These are phyloP conservation scores for Carnegiea gigantea DNA, from an alignment of 179 eudicot genomes.

Conservation along the genomic window DNA sequence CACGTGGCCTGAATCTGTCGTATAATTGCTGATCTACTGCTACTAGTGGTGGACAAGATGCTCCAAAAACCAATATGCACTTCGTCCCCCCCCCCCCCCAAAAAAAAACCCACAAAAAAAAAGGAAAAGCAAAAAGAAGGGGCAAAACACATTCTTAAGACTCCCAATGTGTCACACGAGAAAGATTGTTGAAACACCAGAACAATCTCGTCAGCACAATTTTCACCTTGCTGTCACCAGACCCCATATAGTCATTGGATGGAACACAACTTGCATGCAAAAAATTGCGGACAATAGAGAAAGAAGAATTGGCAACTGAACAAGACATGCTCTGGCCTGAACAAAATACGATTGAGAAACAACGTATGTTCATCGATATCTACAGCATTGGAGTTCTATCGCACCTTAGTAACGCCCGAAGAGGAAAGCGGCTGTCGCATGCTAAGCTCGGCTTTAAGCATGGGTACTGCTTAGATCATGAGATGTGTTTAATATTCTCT, in stretches of 20 bases:
- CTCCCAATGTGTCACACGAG: too few species aligned
- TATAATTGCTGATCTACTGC: too few species aligned
- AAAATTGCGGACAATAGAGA: neutral
- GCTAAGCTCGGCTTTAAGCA: slow-evolving; percentile 92
- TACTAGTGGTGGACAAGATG: too few species aligned
- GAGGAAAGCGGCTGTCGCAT: slow-evolving; percentile 86
- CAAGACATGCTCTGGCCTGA: neutral
- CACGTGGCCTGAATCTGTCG: too few species aligned
- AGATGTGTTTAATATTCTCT: slow-evolving; percentile 67
- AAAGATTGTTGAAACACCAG: neutral
- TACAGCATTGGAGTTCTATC: neutral
- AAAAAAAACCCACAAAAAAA: too few species aligned
- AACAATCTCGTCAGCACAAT: neutral
- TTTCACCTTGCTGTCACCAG: neutral
- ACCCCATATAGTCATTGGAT: neutral
- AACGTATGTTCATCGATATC: neutral
- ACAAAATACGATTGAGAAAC: neutral
- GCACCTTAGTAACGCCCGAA: slow-evolving; percentile 66
- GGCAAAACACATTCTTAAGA: too few species aligned
- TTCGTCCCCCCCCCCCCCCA: too few species aligned
- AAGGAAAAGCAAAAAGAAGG: too few species aligned
- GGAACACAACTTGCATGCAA: neutral
- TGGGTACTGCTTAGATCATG: slow-evolving; percentile 73
- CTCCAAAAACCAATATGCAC: too few species aligned
- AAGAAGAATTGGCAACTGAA: neutral